Evolutionary conservation across 176 grass and related monocot species (phyloP), one percentile per base, ranked within the genome.

Genomic region (Juncus effusus): DNA sequence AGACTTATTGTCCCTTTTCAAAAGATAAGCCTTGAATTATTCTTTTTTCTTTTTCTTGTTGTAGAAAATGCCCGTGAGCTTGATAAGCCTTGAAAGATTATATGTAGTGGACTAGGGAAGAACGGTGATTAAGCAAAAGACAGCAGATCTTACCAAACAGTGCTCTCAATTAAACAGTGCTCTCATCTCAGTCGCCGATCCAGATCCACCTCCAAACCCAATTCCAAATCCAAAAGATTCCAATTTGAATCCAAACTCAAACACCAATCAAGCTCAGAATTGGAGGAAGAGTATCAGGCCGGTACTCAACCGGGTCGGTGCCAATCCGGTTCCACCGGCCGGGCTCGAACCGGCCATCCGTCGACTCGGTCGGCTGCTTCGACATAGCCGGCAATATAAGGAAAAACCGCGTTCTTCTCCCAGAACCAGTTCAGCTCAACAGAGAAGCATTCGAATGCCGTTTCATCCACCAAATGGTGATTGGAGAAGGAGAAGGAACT

Each of bases 391-490:
- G 51, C 0, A 92, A 78, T 75, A 74, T 78, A 16, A 38, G 94
- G 5, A 99, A 93, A 73, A 88, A 99, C 65, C 51, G 80, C 3
- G 74, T 90, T 7, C 70, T 99, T 11, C 13, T 91, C 40, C 83
- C 87, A 0, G 77, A 67, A 8, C 73, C 76, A 38, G 81, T 72
- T 3, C 80, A 75, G 74, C 83, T 83, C 16, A 88, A 97, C 3
- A 79, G 77, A 2, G 88, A 82, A 14, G 88, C 79, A 3, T 90
- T 89, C 61, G 88, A 90, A 61, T 75, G 94, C 1, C 77, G 94
- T 11, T 88, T 84, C 69, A 87, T 88, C 6, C 94, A 99, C 75
- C 88, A 83, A 2, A 93, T 99, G 51, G 77, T 99, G 1, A 82
- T 99, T 3, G 58, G 87, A 77, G 87, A 83, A 72, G 5, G 76